These are phyloP conservation scores for Lomentospora prolificans DNA, from an alignment of 2,329 filamentous ascomycete species.

Conservation along the genomic window DNA sequence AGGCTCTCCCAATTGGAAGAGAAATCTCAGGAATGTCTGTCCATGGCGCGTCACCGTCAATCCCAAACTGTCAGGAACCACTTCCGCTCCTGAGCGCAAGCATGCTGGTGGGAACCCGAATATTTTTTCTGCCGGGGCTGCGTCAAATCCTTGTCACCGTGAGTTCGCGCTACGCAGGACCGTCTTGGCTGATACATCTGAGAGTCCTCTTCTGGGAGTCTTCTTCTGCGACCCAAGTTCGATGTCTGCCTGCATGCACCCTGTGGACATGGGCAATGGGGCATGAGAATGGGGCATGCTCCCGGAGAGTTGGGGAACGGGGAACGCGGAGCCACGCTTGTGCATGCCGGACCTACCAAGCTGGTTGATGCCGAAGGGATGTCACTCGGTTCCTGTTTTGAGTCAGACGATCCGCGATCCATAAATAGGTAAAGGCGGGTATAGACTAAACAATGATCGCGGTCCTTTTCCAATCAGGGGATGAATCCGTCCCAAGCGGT, in stretches of 20 bases:
- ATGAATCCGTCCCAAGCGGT: background rate
- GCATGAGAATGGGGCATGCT: background rate
- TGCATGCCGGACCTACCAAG: background rate
- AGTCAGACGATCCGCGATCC: constrained; percentile 6
- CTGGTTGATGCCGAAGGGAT: background rate
- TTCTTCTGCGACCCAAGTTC: background rate
- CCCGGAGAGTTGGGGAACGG: background rate
- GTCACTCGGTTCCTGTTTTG: background rate
- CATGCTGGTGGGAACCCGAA: too few species aligned
- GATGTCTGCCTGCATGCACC: constrained; percentile 1
- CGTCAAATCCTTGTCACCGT: too few species aligned
- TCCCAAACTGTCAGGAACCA: too few species aligned
- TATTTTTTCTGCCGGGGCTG: too few species aligned
- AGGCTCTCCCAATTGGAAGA: background rate
- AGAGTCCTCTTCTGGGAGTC: too few species aligned
- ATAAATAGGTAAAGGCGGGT: background rate
- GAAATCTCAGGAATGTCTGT: too few species aligned
- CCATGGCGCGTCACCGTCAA: background rate
- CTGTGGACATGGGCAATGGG: background rate
- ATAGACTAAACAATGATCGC: background rate
- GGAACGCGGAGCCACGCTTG: background rate
- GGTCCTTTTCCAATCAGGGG: background rate
- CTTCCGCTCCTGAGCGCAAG: too few species aligned
- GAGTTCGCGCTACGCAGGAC: background rate
- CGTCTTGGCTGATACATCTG: background rate